Evolutionary conservation across 2,329 filamentous ascomycete genomes (phyloP).

Genomic region (Fusarium nanum): DNA sequence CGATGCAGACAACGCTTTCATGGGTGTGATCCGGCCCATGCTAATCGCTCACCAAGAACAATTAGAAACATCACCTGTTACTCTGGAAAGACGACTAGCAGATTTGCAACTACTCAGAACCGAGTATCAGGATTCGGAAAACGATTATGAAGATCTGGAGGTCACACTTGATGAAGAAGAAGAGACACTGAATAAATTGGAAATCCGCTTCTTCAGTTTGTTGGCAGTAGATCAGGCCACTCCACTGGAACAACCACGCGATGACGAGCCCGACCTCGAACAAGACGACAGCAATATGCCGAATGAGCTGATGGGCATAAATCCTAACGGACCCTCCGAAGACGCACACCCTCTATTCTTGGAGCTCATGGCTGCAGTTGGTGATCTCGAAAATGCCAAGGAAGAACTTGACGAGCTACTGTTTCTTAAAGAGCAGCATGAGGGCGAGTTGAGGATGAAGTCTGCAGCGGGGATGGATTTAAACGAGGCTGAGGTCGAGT

Average conservation of each 20-base stretch:
- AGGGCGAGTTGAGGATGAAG: conserved; percentile 53
- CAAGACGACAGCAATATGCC: conserved; percentile 44
- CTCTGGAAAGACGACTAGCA: conserved; percentile 48
- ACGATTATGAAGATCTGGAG: conserved; percentile 54
- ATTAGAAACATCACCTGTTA: conserved; percentile 34
- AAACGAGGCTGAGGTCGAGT: conserved; percentile 56
- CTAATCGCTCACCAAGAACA: conserved; percentile 47
- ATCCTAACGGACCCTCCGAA: conserved; percentile 50
- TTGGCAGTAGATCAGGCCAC: conserved; percentile 48
- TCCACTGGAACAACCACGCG: conserved; percentile 8
- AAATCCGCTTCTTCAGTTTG: conserved; percentile 55
- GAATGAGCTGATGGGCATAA: conserved; percentile 52
- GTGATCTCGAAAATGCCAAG: conserved; percentile 59
- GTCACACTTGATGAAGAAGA: conserved; percentile 52
- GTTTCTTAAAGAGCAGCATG: conserved; percentile 53
- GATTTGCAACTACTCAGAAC: conserved; percentile 54
- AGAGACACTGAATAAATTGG: conserved; percentile 50
- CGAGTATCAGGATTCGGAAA: conserved; percentile 53
- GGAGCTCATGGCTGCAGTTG: conserved; percentile 57
- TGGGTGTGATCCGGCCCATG: conserved; percentile 54
- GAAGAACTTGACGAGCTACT: conserved; percentile 61
- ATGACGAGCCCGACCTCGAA: conserved; percentile 19
- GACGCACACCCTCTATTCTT: conserved; percentile 62
- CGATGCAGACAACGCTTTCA: conserved; percentile 55
- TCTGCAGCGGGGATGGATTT: conserved; percentile 45